Conservation (phyloP, 208 protist genomes). For the Leishmania turanica region DNA sequence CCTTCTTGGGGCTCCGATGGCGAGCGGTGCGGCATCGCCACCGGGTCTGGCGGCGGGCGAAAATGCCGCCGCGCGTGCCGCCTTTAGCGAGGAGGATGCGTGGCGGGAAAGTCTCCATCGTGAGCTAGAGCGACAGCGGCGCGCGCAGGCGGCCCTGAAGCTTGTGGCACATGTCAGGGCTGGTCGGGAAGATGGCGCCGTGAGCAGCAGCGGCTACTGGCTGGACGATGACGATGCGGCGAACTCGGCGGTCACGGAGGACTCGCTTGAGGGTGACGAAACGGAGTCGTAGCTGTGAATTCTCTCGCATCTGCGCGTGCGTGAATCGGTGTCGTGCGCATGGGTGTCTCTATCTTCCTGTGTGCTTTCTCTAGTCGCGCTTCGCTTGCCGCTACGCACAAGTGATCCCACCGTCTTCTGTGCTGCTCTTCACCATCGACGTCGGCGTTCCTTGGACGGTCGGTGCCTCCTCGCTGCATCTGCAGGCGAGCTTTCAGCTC, state of each 20-base stretch:
- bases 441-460: neutral
- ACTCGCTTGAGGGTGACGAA: neutral
- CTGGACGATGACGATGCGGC: constrained; percentile 14
- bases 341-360: neutral
- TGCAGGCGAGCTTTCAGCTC: neutral
- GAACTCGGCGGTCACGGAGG: constrained; percentile 21
- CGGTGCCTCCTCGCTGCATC: neutral
- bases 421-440: neutral
- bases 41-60: neutral
- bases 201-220: constrained; percentile 33
- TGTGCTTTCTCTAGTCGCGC: neutral
- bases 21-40: neutral
- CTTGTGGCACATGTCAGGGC: constrained; percentile 11
- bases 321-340: neutral
- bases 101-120: constrained; percentile 32
- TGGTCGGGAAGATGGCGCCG: constrained; percentile 5
- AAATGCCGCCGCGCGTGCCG: constrained; percentile 22
- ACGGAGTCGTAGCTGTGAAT: neutral
- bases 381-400: constrained; percentile 2
- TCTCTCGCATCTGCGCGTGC: neutral
- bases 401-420: neutral
- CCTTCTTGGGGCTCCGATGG: constrained; percentile 14
- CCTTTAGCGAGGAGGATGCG: constrained; percentile 31
- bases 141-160: constrained; percentile 30
- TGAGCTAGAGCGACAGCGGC: constrained; percentile 34